phyloP scores from a whole-genome alignment of 2,329 filamentous ascomycete species.

The Lasiodiplodia sp. region DNA sequence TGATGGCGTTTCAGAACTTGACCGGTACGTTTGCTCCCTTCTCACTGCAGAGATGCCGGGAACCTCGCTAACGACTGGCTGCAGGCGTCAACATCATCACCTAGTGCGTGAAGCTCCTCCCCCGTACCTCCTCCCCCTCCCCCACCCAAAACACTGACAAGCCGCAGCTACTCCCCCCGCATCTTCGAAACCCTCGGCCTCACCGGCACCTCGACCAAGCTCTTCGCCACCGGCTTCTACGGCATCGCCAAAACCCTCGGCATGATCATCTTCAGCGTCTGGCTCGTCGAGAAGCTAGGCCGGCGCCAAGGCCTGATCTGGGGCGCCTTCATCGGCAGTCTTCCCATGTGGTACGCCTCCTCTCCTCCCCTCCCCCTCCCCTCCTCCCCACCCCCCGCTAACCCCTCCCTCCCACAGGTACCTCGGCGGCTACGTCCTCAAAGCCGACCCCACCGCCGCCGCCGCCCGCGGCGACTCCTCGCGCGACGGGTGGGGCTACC shows the following conservation, averaged over 20 bases:
- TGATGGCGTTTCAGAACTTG: constrained; percentile 75
- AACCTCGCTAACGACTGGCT: neutral
- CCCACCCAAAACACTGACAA: neutral
- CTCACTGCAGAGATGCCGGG: no score
- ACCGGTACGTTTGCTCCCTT: constrained; percentile 56
- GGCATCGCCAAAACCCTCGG: constrained; percentile 68
- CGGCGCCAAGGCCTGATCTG: constrained; percentile 54
- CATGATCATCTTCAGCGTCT: constrained; percentile 43
- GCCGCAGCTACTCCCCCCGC: constrained; percentile 71
- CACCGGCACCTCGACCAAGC: constrained; percentile 61
- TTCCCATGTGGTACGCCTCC: constrained; percentile 56
- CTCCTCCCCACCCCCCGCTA: no score
- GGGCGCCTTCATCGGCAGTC: constrained; percentile 57
- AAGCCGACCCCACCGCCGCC: constrained; percentile 51
- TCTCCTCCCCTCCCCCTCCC: no score
- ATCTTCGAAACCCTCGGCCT: constrained; percentile 75
- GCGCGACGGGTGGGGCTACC: constrained; percentile 56
- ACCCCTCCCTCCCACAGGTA: neutral
- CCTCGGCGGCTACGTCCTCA: constrained; percentile 62
- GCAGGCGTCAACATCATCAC: constrained; percentile 17
- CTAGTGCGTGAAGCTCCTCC: neutral
- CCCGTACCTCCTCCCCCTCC: neutral
- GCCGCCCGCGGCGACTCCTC: constrained; percentile 53
- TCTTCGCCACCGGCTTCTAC: constrained; percentile 78
- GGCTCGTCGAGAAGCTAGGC: constrained; percentile 50